Percentiles rank a stretch among this genome's conserved stretches.
Evolutionary conservation across 306 rosid species (phyloP).

Genomic region (Cucurbita moschata): DNA sequence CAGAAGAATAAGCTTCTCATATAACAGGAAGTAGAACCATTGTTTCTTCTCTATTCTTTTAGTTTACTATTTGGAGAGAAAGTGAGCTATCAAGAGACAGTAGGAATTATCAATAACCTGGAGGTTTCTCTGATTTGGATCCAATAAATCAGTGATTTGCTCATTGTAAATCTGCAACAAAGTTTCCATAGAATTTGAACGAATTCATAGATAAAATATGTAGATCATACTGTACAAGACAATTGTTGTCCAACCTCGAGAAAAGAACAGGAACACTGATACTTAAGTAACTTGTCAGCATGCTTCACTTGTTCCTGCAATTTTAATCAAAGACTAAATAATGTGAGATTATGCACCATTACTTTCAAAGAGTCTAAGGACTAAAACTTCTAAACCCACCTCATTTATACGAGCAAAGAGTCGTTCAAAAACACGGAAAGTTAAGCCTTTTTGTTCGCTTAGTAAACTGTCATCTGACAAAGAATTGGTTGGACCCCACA

Average conservation of each 20-base stretch:
- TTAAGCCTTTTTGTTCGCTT: conserved; percentile 69
- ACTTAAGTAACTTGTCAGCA: conserved; percentile 67
- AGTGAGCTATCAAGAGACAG: background rate
- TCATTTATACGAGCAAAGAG: conserved; percentile 80
- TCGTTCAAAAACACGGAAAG: conserved; percentile 74
- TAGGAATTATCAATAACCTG: conserved; percentile 30
- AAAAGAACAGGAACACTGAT: conserved; percentile 86
- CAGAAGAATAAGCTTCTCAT: conserved; percentile 6
- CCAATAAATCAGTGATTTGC: conserved; percentile 86
- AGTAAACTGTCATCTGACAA: conserved; percentile 44
- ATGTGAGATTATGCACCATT: background rate
- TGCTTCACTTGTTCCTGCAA: conserved; percentile 82
- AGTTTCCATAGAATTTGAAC: conserved; percentile 11
- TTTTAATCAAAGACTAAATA: conserved; percentile 11
- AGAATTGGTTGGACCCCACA: conserved; percentile 99
- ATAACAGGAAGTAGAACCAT: conserved; percentile 4
- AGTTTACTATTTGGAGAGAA: background rate
- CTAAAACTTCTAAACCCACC: conserved; percentile 29
- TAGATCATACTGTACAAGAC: conserved; percentile 6
- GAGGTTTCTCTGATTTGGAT: conserved; percentile 72
- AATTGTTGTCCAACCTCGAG: conserved; percentile 52
- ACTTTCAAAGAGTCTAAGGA: background rate
- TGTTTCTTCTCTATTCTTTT: background rate
- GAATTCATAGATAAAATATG: conserved; percentile 5
- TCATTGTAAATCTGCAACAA: conserved; percentile 89